Conservation (phyloP, 306 rosid species). For the Calophaca sinica region DNA sequence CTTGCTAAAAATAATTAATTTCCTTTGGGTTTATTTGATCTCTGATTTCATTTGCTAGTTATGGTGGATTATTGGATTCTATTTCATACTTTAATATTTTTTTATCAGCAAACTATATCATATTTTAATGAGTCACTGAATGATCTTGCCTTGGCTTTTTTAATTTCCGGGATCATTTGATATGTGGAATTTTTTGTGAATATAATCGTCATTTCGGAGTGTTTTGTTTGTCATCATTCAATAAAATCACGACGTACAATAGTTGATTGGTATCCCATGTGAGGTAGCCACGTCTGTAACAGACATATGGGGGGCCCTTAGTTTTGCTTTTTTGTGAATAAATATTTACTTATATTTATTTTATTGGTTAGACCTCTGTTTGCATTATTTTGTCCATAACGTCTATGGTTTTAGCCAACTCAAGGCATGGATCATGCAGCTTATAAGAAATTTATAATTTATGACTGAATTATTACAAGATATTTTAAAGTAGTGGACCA, state of each 20-base stretch:
- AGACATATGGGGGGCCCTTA: background rate
- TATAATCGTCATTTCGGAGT: background rate
- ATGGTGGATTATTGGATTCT: slow-evolving; percentile 1
- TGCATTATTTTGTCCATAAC: background rate
- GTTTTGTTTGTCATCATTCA: slow-evolving; percentile 4
- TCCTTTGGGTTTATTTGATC: background rate
- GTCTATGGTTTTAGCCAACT: background rate
- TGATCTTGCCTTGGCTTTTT: background rate
- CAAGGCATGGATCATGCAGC: background rate
- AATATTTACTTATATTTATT: background rate
- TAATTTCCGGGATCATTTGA: background rate
- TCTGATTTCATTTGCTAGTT: background rate
- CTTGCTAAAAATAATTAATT: background rate
- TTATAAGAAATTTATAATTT: background rate
- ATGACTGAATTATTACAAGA: background rate
- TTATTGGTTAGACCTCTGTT: background rate
- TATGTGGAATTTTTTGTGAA: background rate
- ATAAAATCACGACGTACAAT: background rate
- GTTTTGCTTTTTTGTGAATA: background rate
- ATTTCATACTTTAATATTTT: background rate
- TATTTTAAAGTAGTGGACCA: slow-evolving; percentile 5
- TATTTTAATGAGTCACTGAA: background rate
- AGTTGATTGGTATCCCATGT: slow-evolving; percentile 8
- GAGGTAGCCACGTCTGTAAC: background rate
- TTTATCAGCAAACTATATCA: background rate